Base-by-base conservation (phyloP, 305 asterid species). In the Coffea humblotiana region DNA sequence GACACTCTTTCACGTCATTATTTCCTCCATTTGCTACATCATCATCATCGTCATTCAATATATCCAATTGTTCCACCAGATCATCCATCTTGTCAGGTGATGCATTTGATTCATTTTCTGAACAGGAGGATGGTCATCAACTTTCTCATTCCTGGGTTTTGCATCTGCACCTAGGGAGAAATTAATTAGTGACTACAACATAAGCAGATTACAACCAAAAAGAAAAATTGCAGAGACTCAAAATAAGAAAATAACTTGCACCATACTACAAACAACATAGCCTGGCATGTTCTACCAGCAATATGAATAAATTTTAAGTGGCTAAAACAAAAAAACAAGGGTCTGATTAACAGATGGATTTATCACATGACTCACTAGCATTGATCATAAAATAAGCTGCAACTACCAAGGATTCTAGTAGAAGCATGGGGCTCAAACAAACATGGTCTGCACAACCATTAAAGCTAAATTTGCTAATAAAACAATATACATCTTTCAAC, bases 61-160 rank as follows among this genome's bases (percentile, higher is more conserved):
- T 91, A 85, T 95, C 98, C 86, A 95, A 82, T 65, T 89, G 86
- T 84, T 91, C 95, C 8, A 89, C 94, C 82, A 85, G 87, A 86
- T 92, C 92, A 52, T 92, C 92, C 70, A 82, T 87, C 86, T 86
- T 86, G 58, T 90, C 91, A 0, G 94, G 94, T 45, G 96, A 91
- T 67, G 89, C 87, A 70, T 89, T 86, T 54, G 91, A 77, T 64
- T 87, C 85, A 83, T 84, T 90, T 78, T 83, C 81, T 82, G 89
- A 58, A 81, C 61, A 54, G 88, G 81, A 73, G 88, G 90, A 83
- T 86, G 66, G 70, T 92, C 90, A 61, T 82, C 77, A 37, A 87
- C 80, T 87, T 89, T 93, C 80, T 92, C 98, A 66, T 69, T 84
- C 85, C 88, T 85, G 49, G 87, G 81, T 84, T 86, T 92, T 76